Evolutionary conservation across 225 moss, liverwort and hornwort species (phyloP).

Genomic region (Pseudoscleropodium purum): DNA sequence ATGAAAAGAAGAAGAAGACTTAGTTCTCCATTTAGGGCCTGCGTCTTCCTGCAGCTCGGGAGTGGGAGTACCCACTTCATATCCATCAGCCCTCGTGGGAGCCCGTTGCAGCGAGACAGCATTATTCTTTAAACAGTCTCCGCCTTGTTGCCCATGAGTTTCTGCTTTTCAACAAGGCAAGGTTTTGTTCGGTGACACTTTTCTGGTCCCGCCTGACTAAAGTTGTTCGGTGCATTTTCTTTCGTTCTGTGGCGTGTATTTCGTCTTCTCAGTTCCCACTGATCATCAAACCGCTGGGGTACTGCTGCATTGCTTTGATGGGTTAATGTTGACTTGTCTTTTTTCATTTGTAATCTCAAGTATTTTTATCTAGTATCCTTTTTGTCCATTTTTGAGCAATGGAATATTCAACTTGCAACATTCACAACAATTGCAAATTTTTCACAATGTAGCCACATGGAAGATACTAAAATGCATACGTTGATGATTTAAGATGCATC

Average conservation of each 20-base stretch:
- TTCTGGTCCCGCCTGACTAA: neutral
- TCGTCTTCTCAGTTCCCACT: neutral
- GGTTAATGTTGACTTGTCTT: neutral
- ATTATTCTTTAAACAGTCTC: neutral
- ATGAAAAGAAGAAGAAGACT: neutral
- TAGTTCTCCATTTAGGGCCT: neutral
- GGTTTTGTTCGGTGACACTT: slow-evolving; percentile 5
- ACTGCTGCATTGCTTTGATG: neutral
- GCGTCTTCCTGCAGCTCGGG: neutral
- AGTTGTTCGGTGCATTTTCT: neutral
- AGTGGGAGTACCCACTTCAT: neutral
- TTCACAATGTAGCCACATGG: neutral
- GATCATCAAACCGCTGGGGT: neutral
- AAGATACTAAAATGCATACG: neutral
- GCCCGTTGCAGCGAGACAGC: neutral
- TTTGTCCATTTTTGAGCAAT: too few relatives aligned
- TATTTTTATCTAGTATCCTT: neutral
- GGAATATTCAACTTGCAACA: neutral
- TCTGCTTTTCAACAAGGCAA: slow-evolving; percentile 15
- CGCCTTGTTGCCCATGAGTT: slow-evolving; percentile 10
- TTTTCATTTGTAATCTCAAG: neutral
- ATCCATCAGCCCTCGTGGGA: neutral
- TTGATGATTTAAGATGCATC: neutral
- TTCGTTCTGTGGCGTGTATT: neutral
- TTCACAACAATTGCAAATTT: neutral